Evolutionary conservation across 148 eudicot genomes (phyloP), one percentile per base, ranked within the genome.

Genomic region (Chenopodium berlandieri): DNA sequence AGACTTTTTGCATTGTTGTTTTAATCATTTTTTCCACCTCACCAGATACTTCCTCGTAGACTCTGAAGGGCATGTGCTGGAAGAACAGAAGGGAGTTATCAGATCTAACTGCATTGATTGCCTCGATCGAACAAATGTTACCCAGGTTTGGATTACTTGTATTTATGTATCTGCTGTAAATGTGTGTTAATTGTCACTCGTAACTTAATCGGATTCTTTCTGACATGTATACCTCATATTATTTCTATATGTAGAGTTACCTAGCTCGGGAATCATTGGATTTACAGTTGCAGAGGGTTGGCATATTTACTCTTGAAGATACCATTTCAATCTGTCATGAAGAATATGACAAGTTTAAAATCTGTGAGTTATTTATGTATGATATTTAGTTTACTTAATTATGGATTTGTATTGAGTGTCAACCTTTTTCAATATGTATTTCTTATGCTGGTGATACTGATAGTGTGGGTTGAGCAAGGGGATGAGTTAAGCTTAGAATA

Each of bases 381-480:
- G 9, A 1, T 34, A 32, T 75, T 71, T 10, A 8, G 64, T 71
- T 70, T 20, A 48, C 46, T 60, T 81, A 5, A 30, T 75, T 79
- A 31, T 27, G 25, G 17, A 48, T 76, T 37, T 37, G 7, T 69
- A 23, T 72, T 47, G 23, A 48, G 8, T 83, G 67, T 72, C 63
- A 20, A 25, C 46, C 9, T 77, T 80, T 70, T 82, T 68, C 60
- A 40, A 62, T 86, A 78, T 47, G 30, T 47, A 64, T 77, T 87
- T 77, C 84, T 79, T 11, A 70, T 47, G 44, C 7, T 83, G 14
- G 65, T 71, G 58, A 82, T 84, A 78, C 22, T 89, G 75, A 73
- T 83, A 95, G 99, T 94, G 83, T 96, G 99, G 99, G 93, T 90
- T 84, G 92, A 94, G 66, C 98, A 92, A 58, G 99, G 99, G n/a